These are phyloP conservation scores for Magnaporthiopsis incrustans DNA, from an alignment of 2,329 filamentous ascomycete genomes.

Conservation along the genomic window DNA sequence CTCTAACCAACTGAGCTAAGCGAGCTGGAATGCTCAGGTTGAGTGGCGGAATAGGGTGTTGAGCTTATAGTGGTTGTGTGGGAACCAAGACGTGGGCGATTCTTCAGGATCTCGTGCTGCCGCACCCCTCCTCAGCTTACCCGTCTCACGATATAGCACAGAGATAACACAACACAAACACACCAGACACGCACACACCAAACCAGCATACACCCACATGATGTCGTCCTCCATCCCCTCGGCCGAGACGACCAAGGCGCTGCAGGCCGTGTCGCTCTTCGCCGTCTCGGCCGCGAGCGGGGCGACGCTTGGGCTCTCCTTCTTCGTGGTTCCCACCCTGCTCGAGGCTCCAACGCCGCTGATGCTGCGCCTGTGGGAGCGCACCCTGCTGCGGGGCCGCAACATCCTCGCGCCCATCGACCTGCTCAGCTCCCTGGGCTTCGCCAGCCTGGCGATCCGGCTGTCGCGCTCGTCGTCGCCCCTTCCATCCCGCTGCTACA, in stretches of 20 bases:
- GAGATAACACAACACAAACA: not conserved
- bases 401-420: constrained; percentile 29
- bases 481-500: constrained; percentile 28
- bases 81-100: no score
- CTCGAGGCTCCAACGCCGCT: constrained; percentile 47
- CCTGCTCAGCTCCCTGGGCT: constrained; percentile 31
- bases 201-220: not conserved
- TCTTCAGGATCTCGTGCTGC: no score
- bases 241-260: constrained; percentile 27
- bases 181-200: not conserved
- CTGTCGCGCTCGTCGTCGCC: not conserved
- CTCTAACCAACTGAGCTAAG: constrained; percentile 7
- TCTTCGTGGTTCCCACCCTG: constrained; percentile 40
- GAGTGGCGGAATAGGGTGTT: no score
- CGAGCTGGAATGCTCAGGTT: constrained; percentile 1
- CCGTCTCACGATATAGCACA: not conserved
- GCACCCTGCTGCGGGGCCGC: constrained; percentile 30
- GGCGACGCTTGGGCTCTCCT: constrained; percentile 29
- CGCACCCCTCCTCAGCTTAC: not conserved
- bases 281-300: constrained; percentile 36
- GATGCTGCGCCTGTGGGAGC: constrained; percentile 47
- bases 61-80: not conserved
- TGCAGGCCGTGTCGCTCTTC: constrained; percentile 43
- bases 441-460: constrained; percentile 36
- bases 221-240: constrained; percentile 5